These are phyloP conservation scores for Globisporangium acanthophoron DNA, from an alignment of 352 stramenopile genomes.

Conservation along the genomic window DNA sequence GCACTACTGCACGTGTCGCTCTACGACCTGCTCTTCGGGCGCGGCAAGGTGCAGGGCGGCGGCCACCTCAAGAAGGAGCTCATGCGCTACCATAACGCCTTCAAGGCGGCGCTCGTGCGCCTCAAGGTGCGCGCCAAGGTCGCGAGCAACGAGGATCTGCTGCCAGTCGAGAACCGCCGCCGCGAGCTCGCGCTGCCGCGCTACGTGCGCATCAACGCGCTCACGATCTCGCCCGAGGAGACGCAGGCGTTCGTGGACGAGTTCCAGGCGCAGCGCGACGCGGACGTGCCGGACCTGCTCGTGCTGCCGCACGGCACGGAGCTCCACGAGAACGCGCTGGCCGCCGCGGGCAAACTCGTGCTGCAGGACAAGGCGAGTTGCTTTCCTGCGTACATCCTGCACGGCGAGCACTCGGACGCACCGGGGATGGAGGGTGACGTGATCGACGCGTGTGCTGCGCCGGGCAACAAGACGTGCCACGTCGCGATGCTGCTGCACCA, in stretches of 20 bases:
- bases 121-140: conserved; percentile 83
- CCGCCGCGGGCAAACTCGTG: conserved; percentile 84
- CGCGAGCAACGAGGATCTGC: conserved; percentile 64
- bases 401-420: conserved; percentile 54
- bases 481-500: conserved; percentile 87
- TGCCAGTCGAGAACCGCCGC: conserved; percentile 76
- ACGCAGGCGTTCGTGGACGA: conserved; percentile 39
- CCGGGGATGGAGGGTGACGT: conserved; percentile 70
- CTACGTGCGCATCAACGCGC: conserved; percentile 94
- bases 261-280: conserved; percentile 66
- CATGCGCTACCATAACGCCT: conserved; percentile 63
- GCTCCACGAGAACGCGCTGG: conserved; percentile 79
- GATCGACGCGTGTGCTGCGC: conserved; percentile 96
- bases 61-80: conserved; percentile 87
- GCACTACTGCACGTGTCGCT: conserved; percentile 78
- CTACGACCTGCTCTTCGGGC: conserved; percentile 85
- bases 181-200: conserved; percentile 61
- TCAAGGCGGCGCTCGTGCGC: conserved; percentile 67
- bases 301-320: conserved; percentile 87
- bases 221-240: conserved; percentile 53
- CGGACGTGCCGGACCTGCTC: conserved; percentile 88
- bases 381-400: conserved; percentile 94
- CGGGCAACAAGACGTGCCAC: conserved; percentile 99
- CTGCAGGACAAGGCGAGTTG: conserved; percentile 98
- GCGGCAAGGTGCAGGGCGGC: conserved; percentile 82